Percentiles rank a stretch among this genome's conserved stretches.
Evolutionary conservation across 371 early-diverging fungal genomes (phyloP).

Genomic region (Mucor racemosus): DNA sequence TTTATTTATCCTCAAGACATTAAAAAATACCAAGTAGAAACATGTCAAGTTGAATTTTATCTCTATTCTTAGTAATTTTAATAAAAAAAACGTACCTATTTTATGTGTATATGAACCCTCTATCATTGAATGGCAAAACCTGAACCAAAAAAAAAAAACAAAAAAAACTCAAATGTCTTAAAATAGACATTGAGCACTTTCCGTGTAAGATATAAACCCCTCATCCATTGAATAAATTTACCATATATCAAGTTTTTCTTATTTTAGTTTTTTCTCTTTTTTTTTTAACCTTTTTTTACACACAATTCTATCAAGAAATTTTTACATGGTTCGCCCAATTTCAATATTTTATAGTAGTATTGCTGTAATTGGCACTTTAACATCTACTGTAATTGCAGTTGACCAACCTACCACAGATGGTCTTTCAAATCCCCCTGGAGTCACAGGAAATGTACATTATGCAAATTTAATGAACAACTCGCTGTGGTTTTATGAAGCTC

Average conservation of each 20-base stretch:
- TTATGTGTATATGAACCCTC: too few species aligned
- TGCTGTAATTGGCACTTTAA: neutral
- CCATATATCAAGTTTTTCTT: neutral
- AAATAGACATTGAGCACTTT: conserved; percentile 11
- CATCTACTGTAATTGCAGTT: conserved; percentile 1
- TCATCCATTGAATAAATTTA: conserved; percentile 5
- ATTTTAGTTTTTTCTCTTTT: neutral
- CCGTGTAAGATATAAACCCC: neutral
- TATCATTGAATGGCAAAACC: neutral
- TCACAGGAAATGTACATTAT: conserved; percentile 35
- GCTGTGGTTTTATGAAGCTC: conserved; percentile 63
- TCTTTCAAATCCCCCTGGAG: conserved; percentile 23
- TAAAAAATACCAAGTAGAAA: neutral
- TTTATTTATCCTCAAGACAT: neutral
- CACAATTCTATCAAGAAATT: neutral
- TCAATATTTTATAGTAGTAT: conserved; percentile 10
- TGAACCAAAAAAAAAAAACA: too few species aligned
- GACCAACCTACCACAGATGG: conserved; percentile 25
- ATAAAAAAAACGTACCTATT: neutral
- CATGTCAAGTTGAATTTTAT: neutral
- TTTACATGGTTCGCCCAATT: conserved; percentile 2
- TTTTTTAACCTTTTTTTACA: neutral
- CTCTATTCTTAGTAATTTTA: neutral
- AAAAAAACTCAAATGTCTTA: conserved; percentile 4
- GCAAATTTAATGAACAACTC: conserved; percentile 43